phyloP scores from a whole-genome alignment of 1,139 yeast species.

The Geotrichum siamense region DNA sequence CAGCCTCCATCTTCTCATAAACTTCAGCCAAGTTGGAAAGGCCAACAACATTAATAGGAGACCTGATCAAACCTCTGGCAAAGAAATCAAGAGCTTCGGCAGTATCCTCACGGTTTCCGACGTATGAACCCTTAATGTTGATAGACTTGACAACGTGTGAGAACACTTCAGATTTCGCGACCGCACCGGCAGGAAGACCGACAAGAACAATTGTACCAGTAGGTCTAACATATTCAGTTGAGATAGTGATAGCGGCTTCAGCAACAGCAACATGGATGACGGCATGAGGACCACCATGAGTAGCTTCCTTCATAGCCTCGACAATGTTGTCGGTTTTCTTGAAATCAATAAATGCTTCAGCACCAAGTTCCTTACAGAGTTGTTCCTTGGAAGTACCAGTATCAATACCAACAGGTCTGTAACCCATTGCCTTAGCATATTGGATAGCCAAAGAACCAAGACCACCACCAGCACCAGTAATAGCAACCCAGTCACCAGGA shows the following conservation, averaged over 20 bases:
- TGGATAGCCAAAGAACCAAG: too few species aligned
- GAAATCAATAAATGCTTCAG: slow-evolving; percentile 64
- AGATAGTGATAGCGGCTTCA: slow-evolving; percentile 60
- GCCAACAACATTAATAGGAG: slow-evolving; percentile 62
- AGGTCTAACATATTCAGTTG: slow-evolving; percentile 62
- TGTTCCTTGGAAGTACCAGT: slow-evolving; percentile 60
- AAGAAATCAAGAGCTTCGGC: slow-evolving; percentile 72
- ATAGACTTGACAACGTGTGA: slow-evolving; percentile 57
- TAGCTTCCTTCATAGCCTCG: slow-evolving; percentile 46
- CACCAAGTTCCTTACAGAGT: slow-evolving; percentile 53
- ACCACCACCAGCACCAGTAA: slow-evolving; percentile 84
- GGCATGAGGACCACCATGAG: slow-evolving; percentile 74
- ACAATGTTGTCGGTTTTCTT: slow-evolving; percentile 42
- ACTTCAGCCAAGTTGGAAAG: slow-evolving; percentile 52
- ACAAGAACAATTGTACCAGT: too few species aligned
- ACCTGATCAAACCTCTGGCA: slow-evolving; percentile 56
- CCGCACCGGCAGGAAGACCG: slow-evolving; percentile 71
- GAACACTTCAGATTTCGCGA: slow-evolving; percentile 54
- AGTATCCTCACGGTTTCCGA: slow-evolving; percentile 73
- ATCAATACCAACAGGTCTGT: slow-evolving; percentile 67
- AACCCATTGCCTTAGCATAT: slow-evolving; percentile 77
- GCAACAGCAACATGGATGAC: slow-evolving; percentile 75
- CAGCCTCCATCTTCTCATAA: slow-evolving; percentile 60
- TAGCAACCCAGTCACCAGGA: slow-evolving; percentile 74
- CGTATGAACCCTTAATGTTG: slow-evolving; percentile 64